phyloP scores from a whole-genome alignment of 2,329 filamentous ascomycete genomes.

The Podosphaera fusca region DNA sequence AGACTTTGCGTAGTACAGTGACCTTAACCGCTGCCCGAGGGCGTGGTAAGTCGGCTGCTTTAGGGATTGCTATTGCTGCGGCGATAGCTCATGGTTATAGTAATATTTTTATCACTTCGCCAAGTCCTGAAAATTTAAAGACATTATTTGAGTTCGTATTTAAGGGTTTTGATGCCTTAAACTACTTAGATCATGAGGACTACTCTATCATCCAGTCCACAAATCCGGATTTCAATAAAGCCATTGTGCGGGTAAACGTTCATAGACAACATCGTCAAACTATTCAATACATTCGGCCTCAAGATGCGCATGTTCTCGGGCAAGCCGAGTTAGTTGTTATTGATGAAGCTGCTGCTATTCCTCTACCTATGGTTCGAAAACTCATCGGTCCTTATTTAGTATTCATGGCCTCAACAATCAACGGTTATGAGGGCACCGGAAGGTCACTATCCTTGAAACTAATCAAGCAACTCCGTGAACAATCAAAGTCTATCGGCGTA shows the following conservation, averaged over 20 bases:
- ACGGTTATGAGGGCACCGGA: slow-evolving; percentile 93
- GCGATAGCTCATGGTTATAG: slow-evolving; percentile 92
- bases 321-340: slow-evolving; percentile 92
- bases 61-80: slow-evolving; percentile 83
- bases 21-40: slow-evolving; percentile 83
- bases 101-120: slow-evolving; percentile 98
- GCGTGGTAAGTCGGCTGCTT: slow-evolving; percentile 85
- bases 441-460: slow-evolving; percentile 86
- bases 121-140: slow-evolving; percentile 93
- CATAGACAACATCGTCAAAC: slow-evolving; percentile 89
- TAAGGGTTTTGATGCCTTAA: slow-evolving; percentile 88
- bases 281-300: slow-evolving; percentile 93
- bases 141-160: slow-evolving; percentile 96
- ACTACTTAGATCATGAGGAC: slow-evolving; percentile 84
- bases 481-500: slow-evolving; percentile 46
- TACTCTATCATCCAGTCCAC: slow-evolving; percentile 97
- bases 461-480: slow-evolving; percentile 88
- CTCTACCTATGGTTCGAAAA: slow-evolving; percentile 74
- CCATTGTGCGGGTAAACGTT: slow-evolving; percentile 89
- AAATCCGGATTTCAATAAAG: slow-evolving; percentile 97
- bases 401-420: slow-evolving; percentile 98
- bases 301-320: slow-evolving; percentile 83
- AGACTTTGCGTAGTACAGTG: slow-evolving; percentile 82
- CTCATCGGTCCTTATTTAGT: slow-evolving; percentile 92
- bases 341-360: slow-evolving; percentile 92